Conservation (phyloP, 129 eudicot species). For the sunflower (Helianthus annuus) region HanXRQr2.0-SUNRISE NC_035438.2:11236281-11236780, state of each 20-base stretch:
- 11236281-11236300: too few relatives aligned
- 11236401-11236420: constrained; percentile 75
- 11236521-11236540: too few relatives aligned
- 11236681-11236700: too few relatives aligned
- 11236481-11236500: too few relatives aligned
- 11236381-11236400: constrained; percentile 73
- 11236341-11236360: constrained; percentile 7
- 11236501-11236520: too few relatives aligned
- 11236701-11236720: constrained; percentile 8
- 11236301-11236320: too few relatives aligned
- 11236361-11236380: constrained; percentile 40
- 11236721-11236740: background rate
- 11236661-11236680: background rate
- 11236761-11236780: too few relatives aligned
- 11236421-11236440: constrained; percentile 84
- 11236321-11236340: too few relatives aligned
- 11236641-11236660: constrained; percentile 11
- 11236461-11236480: too few relatives aligned
- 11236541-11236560: too few relatives aligned
- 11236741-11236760: background rate
- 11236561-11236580: too few relatives aligned
- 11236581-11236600: background rate
- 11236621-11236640: background rate
- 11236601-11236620: background rate
- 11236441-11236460: constrained; percentile 26